Conservation (phyloP, 208 protist genomes). For the Acanthamoeba triangularis region DNA sequence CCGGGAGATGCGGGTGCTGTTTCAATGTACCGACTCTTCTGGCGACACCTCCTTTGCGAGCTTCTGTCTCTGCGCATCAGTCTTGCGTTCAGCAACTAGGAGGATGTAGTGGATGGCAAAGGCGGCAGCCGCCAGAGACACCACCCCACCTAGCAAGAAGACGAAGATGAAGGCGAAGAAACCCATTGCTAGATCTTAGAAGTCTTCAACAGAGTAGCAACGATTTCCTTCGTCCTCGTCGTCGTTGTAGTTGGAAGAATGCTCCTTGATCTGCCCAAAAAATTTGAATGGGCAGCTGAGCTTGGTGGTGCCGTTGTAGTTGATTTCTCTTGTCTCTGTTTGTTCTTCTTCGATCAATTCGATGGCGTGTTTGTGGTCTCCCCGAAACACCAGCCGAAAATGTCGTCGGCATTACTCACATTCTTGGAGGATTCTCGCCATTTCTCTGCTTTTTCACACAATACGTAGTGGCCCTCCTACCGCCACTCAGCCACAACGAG, state of each 20-base stretch:
- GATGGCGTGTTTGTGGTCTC: too few species aligned
- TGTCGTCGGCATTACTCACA: too few species aligned
- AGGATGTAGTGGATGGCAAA: background rate
- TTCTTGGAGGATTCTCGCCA: too few species aligned
- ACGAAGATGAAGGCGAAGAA: constrained; percentile 21
- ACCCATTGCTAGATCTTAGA: background rate
- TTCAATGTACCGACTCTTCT: background rate
- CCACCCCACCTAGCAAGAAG: constrained; percentile 20
- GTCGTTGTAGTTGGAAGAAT: too few species aligned
- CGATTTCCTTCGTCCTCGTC: too few species aligned
- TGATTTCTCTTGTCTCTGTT: too few species aligned
- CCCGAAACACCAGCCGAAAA: too few species aligned
- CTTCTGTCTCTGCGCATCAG: constrained; percentile 9
- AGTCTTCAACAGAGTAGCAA: background rate
- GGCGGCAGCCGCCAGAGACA: background rate
- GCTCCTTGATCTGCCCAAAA: background rate
- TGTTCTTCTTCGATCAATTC: too few species aligned
- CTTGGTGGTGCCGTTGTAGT: too few species aligned
- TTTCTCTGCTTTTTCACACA: too few species aligned
- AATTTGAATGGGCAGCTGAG: background rate
- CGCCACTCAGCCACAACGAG: too few species aligned
- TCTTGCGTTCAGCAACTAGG: background rate
- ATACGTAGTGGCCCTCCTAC: too few species aligned
- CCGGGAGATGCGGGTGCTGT: accelerated
- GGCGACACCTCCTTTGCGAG: background rate